These are phyloP conservation scores for Pezicula neosporulosa DNA, from an alignment of 2,329 filamentous ascomycete species.

Conservation along the genomic window DNA sequence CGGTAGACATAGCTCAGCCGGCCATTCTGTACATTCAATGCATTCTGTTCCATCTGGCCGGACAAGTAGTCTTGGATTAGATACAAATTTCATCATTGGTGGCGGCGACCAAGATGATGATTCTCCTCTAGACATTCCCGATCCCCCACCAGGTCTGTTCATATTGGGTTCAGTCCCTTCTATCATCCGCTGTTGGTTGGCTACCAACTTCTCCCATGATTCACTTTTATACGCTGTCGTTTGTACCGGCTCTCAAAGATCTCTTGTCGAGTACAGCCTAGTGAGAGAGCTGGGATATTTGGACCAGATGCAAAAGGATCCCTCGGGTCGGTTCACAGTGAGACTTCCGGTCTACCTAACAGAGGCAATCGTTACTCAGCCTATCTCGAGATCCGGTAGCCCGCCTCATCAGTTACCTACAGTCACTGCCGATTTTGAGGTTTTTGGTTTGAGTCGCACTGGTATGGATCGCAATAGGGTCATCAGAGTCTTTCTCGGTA, in stretches of 20 bases:
- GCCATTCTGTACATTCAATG: slow-evolving; percentile 69
- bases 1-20: slow-evolving; percentile 89
- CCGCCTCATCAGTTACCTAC: slow-evolving; percentile 77
- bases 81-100: slow-evolving; percentile 64
- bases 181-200: slow-evolving; percentile 95
- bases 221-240: slow-evolving; percentile 87
- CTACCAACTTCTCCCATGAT: slow-evolving; percentile 83
- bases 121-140: slow-evolving; percentile 68
- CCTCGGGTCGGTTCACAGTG: slow-evolving; percentile 65
- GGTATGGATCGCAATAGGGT: slow-evolving; percentile 50
- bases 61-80: slow-evolving; percentile 84
- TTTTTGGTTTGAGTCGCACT: slow-evolving; percentile 55
- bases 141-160: slow-evolving; percentile 79
- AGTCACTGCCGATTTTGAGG: slow-evolving; percentile 75
- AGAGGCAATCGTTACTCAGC: slow-evolving; percentile 79
- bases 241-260: slow-evolving; percentile 88
- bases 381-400: slow-evolving; percentile 69
- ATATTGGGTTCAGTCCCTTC: slow-evolving; percentile 86
- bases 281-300: slow-evolving; percentile 70
- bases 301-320: slow-evolving; percentile 61
- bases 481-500: slow-evolving; percentile 87
- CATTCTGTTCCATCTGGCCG: slow-evolving; percentile 74
- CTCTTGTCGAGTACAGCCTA: slow-evolving; percentile 73
- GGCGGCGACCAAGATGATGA: slow-evolving; percentile 53
- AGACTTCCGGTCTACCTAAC: slow-evolving; percentile 84